Base-by-base conservation (phyloP, 2,329 filamentous ascomycete species). In the Phoma herbarum region DNA sequence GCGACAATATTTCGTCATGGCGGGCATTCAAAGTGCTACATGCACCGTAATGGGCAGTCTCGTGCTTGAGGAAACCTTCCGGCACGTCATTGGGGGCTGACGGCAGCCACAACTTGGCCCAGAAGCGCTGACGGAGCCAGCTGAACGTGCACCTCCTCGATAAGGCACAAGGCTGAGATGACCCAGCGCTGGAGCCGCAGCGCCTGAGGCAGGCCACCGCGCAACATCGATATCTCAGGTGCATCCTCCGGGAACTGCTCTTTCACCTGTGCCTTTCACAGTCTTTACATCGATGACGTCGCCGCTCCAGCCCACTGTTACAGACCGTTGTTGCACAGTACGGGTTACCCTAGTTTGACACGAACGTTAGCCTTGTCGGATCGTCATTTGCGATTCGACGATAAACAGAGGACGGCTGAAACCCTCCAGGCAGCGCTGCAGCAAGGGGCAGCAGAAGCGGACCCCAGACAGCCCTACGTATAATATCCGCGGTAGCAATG, bases 401-500 rank as follows among this genome's bases (percentile, higher is more conserved):
- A 54, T 50, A 59, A 46, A 42, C 45, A 46, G 49, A 45, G 41
- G 44, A 41, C 43, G 56, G 56, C 56, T 59, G 45, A 54, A 59
- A 46, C 50, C 46, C 39, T 33, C 20, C 50, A 41, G 31, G 31
- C 37, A 52, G 56, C 45, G 50, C 49, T 49, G 55, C 54, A 53
- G 29, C 22, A 45, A 52, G 43, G 43, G 43, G 49, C 37, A 58
- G 46, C 56, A 59, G 56, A 45, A 41, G 50, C 41, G 50, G 31
- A 39, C 16, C 44, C 44, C 45, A 45, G 48, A 48, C 44, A 50
- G 45, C 56, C 50, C 45, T 53, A 33, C 50, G 23, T 31, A 42
- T 39, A 51, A 16, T 29, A 45, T 18, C 50, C 50, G 56, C 46
- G 50, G 58, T 35, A 61, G 57, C 41, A 50, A 76, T 75, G 72